Evolutionary conservation across 768 basidiomycete genomes (phyloP).

Genomic region (Hortiboletus campestris): DNA sequence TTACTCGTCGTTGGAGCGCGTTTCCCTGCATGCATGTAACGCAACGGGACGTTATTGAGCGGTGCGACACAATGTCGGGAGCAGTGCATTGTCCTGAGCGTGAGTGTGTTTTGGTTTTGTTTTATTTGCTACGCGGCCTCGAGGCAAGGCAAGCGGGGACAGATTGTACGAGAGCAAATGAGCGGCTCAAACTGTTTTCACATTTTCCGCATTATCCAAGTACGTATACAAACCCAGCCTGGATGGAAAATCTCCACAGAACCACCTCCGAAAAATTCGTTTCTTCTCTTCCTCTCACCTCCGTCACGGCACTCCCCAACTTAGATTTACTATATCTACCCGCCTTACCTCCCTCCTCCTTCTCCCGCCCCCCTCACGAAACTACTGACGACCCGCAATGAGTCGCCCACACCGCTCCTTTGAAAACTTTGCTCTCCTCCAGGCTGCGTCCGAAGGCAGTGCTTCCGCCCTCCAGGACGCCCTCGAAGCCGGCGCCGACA

Average conservation of each 20-base stretch:
- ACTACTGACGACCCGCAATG: constrained; percentile 33
- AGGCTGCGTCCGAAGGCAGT: constrained; percentile 57
- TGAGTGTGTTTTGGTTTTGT: background rate
- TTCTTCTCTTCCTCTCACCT: constrained; percentile 8
- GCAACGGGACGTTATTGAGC: background rate
- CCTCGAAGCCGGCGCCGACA: constrained; percentile 59
- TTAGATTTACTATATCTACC: constrained; percentile 17
- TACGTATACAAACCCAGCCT: constrained; percentile 22
- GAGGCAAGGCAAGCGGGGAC: constrained; percentile 22
- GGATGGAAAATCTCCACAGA: constrained; percentile 23
- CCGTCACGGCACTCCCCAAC: constrained; percentile 1
- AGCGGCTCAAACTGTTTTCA: background rate
- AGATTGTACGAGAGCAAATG: constrained; percentile 9
- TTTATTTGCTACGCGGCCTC: constrained; percentile 22
- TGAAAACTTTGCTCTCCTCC: constrained; percentile 46
- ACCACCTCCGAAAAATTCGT: background rate
- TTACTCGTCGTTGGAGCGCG: background rate
- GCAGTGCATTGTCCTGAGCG: constrained; percentile 9
- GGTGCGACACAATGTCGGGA: background rate
- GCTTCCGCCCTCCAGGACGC: constrained; percentile 51
- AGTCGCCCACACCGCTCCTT: constrained; percentile 39
- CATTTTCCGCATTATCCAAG: constrained; percentile 28
- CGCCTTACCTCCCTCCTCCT: constrained; percentile 5
- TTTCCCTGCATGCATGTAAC: background rate
- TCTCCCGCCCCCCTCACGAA: constrained; percentile 25